These are phyloP conservation scores for Amanita molliuscula DNA, from an alignment of 768 basidiomycete genomes.

Conservation along the genomic window DNA sequence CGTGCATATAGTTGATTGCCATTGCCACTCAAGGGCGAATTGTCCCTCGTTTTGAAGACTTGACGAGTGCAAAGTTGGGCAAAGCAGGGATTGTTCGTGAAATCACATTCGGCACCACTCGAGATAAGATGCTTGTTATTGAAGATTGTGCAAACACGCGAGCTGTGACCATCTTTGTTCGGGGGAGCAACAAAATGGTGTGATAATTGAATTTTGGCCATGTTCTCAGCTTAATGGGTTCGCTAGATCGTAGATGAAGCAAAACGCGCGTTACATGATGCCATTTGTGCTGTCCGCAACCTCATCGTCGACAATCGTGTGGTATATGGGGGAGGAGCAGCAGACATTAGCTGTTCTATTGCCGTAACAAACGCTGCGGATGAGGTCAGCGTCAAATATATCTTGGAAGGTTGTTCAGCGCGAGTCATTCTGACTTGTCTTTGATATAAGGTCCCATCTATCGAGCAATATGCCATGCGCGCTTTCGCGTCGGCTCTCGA, in stretches of 20 bases:
- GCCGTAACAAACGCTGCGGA: slow-evolving; percentile 94
- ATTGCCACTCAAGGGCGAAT: slow-evolving; percentile 98
- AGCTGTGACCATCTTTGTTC: slow-evolving; percentile 94
- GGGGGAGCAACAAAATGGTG: slow-evolving; percentile 99
- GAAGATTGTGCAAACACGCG: slow-evolving; percentile 97
- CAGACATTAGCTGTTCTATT: slow-evolving; percentile 91
- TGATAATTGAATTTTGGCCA: slow-evolving; percentile 5
- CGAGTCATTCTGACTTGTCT: neutral
- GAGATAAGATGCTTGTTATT: slow-evolving; percentile 99
- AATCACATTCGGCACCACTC: slow-evolving; percentile 91
- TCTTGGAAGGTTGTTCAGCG: neutral
- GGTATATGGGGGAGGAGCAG: slow-evolving; percentile 96
- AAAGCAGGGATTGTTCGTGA: slow-evolving; percentile 91
- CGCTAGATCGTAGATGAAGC: slow-evolving; percentile 95
- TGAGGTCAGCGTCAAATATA: slow-evolving; percentile 44
- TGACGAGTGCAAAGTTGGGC: slow-evolving; percentile 84
- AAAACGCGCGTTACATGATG: slow-evolving; percentile 95
- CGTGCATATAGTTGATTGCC: slow-evolving; percentile 70
- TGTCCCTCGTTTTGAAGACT: slow-evolving; percentile 96
- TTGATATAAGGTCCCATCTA: slow-evolving; percentile 67
- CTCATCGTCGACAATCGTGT: slow-evolving; percentile 92
- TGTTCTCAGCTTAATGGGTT: neutral
- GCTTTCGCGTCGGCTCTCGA: slow-evolving; percentile 97
- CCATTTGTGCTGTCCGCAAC: slow-evolving; percentile 94
- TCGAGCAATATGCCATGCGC: slow-evolving; percentile 99